phyloP scores from a whole-genome alignment of 257 asterid species.

The Solanum rostratum region DNA sequence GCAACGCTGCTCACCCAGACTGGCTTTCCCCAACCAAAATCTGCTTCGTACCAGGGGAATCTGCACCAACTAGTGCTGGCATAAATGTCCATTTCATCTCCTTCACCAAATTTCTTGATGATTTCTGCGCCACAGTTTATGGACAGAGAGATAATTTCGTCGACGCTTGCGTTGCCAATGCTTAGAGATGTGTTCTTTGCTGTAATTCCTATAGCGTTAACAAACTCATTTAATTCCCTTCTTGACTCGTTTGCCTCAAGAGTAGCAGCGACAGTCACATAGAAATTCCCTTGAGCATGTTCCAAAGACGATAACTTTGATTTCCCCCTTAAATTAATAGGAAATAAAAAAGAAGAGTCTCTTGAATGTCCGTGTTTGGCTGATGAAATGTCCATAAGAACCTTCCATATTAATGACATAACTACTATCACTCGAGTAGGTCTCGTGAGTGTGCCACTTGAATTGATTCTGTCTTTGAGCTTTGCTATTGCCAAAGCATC shows the following conservation, averaged over 20 bases:
- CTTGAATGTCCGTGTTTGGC: neutral
- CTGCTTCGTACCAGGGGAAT: conserved; percentile 1
- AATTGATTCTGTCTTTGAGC: neutral
- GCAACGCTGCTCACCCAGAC: conserved; percentile 2
- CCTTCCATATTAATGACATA: conserved; percentile 12
- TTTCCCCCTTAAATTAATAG: conserved; percentile 8
- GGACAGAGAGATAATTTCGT: neutral
- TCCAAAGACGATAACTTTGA: neutral
- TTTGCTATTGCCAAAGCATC: neutral
- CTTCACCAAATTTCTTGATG: neutral
- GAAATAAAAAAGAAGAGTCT: neutral
- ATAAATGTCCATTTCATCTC: neutral
- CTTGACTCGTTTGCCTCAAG: neutral
- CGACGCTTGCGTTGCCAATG: neutral
- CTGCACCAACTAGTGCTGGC: conserved; percentile 1
- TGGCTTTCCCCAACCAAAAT: conserved; percentile 24
- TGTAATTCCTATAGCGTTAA: neutral
- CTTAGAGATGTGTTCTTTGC: neutral
- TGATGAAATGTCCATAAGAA: neutral
- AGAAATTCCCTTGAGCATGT: neutral
- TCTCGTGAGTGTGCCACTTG: too few species aligned
- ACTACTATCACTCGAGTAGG: neutral
- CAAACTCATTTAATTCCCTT: neutral
- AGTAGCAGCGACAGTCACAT: neutral
- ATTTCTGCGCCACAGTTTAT: neutral